A percentile compares a stretch with the other conserved stretches of the same genome.
Conservation (phyloP, 257 asterid species). For the Sherardia arvensis region DNA sequence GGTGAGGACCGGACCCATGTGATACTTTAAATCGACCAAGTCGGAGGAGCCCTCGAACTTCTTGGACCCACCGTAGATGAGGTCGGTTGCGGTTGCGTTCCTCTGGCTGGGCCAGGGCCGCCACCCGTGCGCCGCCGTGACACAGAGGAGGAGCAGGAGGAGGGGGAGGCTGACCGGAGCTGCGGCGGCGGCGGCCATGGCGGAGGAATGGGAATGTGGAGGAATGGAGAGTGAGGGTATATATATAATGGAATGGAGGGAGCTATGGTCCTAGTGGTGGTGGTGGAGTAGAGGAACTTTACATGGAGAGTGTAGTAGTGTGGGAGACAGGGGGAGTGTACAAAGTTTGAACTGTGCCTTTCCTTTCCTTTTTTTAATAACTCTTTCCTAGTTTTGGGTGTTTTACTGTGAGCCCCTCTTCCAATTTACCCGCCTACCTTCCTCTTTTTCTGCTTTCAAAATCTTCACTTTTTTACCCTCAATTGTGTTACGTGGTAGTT, state of each 20-base stretch:
- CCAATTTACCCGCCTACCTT: too few relatives aligned
- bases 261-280: neutral
- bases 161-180: neutral
- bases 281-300: neutral
- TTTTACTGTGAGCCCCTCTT: too few relatives aligned
- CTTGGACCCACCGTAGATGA: slow-evolving; percentile 50
- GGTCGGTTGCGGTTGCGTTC: slow-evolving; percentile 55
- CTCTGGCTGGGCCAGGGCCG: slow-evolving; percentile 66
- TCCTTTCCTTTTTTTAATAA: neutral
- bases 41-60: slow-evolving; percentile 87
- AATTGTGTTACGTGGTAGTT: too few relatives aligned
- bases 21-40: slow-evolving; percentile 62
- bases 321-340: neutral
- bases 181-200: slow-evolving; percentile 14
- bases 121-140: slow-evolving; percentile 28
- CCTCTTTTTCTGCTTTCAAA: too few relatives aligned
- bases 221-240: neutral
- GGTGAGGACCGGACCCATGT: slow-evolving; percentile 89
- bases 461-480: too few relatives aligned
- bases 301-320: neutral
- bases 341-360: slow-evolving; percentile 4
- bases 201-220: neutral
- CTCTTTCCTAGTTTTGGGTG: too few relatives aligned
- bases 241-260: neutral
- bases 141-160: slow-evolving; percentile 4